Conservation (phyloP, 108 stramenopile genomes). For the Parietichytrium sp. region DNA sequence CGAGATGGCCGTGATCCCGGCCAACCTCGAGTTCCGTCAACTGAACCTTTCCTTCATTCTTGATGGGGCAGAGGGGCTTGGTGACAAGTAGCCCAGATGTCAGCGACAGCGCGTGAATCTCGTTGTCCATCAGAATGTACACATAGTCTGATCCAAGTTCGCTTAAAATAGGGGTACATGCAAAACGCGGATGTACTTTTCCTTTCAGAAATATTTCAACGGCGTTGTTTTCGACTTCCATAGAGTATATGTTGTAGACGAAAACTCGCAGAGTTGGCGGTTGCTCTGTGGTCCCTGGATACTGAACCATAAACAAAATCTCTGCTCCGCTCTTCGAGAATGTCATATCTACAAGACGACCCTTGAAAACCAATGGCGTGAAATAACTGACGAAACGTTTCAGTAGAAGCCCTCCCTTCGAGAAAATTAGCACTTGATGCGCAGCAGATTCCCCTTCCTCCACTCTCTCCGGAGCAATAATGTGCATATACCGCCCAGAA, state of each 20-base stretch:
- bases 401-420: neutral
- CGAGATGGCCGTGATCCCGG: slow-evolving; percentile 10
- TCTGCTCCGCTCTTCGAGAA: slow-evolving; percentile 15
- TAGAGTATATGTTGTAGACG: neutral
- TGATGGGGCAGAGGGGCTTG: neutral
- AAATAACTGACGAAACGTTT: slow-evolving; percentile 16
- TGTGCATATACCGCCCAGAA: neutral
- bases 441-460: neutral
- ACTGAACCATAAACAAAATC: neutral
- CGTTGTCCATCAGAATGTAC: slow-evolving; percentile 12
- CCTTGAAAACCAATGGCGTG: neutral
- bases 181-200: neutral
- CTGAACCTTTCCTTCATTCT: neutral
- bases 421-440: slow-evolving; percentile 16
- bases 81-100: slow-evolving; percentile 1
- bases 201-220: slow-evolving; percentile 17
- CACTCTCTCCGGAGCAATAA: neutral
- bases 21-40: neutral
- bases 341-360: neutral
- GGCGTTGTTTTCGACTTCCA: neutral
- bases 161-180: neutral
- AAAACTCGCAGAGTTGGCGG: neutral
- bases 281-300: neutral
- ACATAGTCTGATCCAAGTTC: slow-evolving; percentile 32
- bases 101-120: neutral